These are phyloP conservation scores for Exophiala sp. DNA, from an alignment of 2,329 filamentous ascomycete genomes.

Conservation along the genomic window DNA sequence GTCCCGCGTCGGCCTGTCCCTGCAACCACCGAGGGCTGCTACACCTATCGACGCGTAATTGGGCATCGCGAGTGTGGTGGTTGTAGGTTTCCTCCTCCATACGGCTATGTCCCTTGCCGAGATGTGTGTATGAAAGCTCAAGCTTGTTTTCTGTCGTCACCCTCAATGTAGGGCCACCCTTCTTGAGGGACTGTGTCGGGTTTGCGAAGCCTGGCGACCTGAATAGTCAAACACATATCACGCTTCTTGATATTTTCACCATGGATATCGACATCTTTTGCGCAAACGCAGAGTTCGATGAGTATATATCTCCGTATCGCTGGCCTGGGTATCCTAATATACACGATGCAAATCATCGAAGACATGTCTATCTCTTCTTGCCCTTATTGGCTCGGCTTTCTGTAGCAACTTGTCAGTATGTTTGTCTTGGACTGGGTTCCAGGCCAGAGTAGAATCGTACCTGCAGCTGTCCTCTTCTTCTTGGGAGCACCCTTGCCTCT, in stretches of 20 bases:
- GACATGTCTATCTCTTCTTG: constrained; percentile 15
- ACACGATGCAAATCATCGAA: constrained; percentile 3
- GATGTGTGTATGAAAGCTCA: no score
- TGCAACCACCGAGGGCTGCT: no score
- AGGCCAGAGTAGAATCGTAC: constrained; percentile 29
- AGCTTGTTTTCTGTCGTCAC: no score
- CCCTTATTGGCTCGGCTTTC: constrained; percentile 19
- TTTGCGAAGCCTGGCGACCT: no score
- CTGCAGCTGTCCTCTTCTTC: constrained; percentile 69
- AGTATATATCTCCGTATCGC: background rate
- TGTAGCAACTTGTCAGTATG: constrained; percentile 12
- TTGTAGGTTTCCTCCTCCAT: no score
- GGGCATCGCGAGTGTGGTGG: no score
- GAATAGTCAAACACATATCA: no score
- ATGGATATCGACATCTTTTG: background rate
- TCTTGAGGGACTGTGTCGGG: no score
- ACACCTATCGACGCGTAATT: no score
- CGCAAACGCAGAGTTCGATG: background rate
- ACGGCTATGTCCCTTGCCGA: no score
- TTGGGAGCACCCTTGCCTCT: constrained; percentile 85
- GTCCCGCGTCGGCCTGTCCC: no score
- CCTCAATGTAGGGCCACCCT: no score
- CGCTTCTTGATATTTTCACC: background rate
- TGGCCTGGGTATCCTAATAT: constrained; percentile 16
- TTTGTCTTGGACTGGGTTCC: background rate